Evolutionary conservation across 805 yeast genomes (phyloP).

Genomic region (Grigorovia yakushimaensis): DNA sequence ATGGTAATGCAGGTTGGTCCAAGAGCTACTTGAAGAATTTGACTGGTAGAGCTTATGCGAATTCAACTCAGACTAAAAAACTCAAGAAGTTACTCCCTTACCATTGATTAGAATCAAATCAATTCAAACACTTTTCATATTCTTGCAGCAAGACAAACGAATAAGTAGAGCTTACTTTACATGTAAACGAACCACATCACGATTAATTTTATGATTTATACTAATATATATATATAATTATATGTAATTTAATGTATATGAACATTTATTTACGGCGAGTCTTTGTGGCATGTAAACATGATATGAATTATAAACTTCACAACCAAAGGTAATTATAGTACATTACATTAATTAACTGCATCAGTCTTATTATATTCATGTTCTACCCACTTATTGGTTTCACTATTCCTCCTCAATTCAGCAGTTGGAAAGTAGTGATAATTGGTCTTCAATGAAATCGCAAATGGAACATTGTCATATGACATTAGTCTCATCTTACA

Average conservation of each 20-base stretch:
- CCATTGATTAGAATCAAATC: slow-evolving; percentile 9
- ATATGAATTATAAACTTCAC: no score
- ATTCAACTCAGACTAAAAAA: slow-evolving; percentile 48
- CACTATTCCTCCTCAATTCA: slow-evolving; percentile 42
- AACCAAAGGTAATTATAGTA: no score
- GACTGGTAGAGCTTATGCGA: slow-evolving; percentile 49
- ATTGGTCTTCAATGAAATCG: slow-evolving; percentile 75
- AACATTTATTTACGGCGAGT: no score
- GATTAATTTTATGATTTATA: no score
- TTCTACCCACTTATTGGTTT: slow-evolving; percentile 45
- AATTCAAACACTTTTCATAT: neutral
- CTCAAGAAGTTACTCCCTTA: slow-evolving; percentile 46
- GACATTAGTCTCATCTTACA: slow-evolving; percentile 73
- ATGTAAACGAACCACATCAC: no score
- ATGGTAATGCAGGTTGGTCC: slow-evolving; percentile 88
- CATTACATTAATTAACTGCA: neutral
- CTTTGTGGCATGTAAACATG: no score
- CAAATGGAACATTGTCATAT: slow-evolving; percentile 79
- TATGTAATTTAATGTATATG: no score
- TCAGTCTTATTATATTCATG: slow-evolving; percentile 36
- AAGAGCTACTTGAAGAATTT: slow-evolving; percentile 47
- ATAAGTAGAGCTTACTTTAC: no score
- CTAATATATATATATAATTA: no score
- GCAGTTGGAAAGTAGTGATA: slow-evolving; percentile 80
- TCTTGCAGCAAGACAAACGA: neutral